Evolutionary conservation across 768 basidiomycete genomes (phyloP).

Genomic region (Rhodotorula graminis): DNA sequence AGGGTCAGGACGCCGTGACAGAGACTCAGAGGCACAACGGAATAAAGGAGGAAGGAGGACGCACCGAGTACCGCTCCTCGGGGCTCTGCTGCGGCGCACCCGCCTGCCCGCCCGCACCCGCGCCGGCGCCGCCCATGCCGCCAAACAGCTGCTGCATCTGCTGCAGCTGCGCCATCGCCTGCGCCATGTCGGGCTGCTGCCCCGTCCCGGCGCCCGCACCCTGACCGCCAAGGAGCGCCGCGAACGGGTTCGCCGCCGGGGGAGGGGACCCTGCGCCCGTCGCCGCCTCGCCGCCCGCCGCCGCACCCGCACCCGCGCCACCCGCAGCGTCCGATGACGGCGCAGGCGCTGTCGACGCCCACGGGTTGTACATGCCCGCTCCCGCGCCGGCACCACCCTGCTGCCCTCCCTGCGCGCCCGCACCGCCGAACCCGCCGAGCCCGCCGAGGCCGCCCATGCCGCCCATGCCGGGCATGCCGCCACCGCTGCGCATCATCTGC

Average conservation of each 20-base stretch:
- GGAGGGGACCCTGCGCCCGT: background rate
- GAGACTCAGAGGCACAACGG: too few relatives aligned
- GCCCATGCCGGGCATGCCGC: slow-evolving; percentile 39
- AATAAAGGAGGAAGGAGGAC: background rate
- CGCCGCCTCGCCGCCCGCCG: background rate
- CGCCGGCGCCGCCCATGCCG: slow-evolving; percentile 17
- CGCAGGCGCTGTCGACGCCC: slow-evolving; percentile 8
- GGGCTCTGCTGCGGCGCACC: slow-evolving; percentile 52
- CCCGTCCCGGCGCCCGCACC: slow-evolving; percentile 6
- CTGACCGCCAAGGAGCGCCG: slow-evolving; percentile 13
- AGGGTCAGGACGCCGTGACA: background rate
- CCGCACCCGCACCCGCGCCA: background rate
- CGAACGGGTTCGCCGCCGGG: slow-evolving; percentile 26
- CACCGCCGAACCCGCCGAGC: slow-evolving; percentile 38
- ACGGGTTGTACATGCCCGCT: slow-evolving; percentile 29
- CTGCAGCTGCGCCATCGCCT: slow-evolving; percentile 19
- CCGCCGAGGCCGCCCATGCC: slow-evolving; percentile 32
- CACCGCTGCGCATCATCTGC: slow-evolving; percentile 32
- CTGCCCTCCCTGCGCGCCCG: background rate
- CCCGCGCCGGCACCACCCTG: slow-evolving; percentile 10
- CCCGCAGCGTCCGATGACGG: background rate
- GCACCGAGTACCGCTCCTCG: slow-evolving; percentile 83
- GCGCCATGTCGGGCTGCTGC: slow-evolving; percentile 4
- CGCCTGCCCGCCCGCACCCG: slow-evolving; percentile 30
- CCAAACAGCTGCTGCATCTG: slow-evolving; percentile 30